A percentile compares a stretch with the other conserved stretches of the same genome.
These are phyloP conservation scores for Massarina eburnea DNA, from an alignment of 2,329 filamentous ascomycete genomes.

Conservation along the genomic window DNA sequence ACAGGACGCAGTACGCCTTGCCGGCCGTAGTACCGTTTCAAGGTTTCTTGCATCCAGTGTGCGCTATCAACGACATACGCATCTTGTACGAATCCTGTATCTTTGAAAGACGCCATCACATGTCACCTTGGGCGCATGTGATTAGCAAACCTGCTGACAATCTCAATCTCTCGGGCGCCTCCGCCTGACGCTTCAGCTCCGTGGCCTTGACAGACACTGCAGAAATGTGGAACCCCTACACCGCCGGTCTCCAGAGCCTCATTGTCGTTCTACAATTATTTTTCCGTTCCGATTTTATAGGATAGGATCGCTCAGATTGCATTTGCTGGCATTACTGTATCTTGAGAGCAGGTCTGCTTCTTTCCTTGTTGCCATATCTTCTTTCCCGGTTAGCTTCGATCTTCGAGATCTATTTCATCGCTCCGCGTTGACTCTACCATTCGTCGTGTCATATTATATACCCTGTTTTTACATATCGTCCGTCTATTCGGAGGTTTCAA, in stretches of 20 bases:
- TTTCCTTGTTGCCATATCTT: slow-evolving; percentile 2
- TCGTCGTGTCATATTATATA: slow-evolving; percentile 9
- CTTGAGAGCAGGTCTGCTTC: background rate
- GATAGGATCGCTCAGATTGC: background rate
- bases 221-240: background rate
- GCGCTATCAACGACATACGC: background rate
- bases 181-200: background rate
- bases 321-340: background rate
- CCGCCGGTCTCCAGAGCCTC: background rate
- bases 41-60: background rate
- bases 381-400: background rate
- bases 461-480: slow-evolving; percentile 2
- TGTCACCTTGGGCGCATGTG: background rate
- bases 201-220: background rate
- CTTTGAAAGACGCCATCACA: background rate
- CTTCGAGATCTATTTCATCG: background rate
- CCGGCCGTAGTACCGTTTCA: background rate
- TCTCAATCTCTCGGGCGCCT: background rate
- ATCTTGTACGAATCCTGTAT: background rate
- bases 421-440: slow-evolving; percentile 10
- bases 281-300: background rate
- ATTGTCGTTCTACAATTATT: background rate
- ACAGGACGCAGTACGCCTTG: background rate
- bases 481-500: background rate
- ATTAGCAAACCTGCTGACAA: background rate